Base-by-base conservation (phyloP, 2,329 filamentous ascomycete genomes). In the Incumbomyces lentus region DNA sequence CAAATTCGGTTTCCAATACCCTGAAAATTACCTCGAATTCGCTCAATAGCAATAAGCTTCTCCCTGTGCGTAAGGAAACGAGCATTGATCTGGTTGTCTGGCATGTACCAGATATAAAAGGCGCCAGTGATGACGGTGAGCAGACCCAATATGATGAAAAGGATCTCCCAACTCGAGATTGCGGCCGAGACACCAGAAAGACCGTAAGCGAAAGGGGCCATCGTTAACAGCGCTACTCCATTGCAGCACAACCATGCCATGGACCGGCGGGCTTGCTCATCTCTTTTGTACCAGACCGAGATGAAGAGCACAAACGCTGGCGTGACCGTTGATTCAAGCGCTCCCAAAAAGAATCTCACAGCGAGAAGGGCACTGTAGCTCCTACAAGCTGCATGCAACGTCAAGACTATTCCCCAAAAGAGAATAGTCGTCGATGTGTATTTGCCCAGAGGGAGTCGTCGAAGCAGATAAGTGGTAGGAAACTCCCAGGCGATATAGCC, bases 81-180 rank as follows among this genome's bases (percentile, higher is more conserved):
- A 2, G 70, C 70, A 0, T 62, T 70, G 0, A 64, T 63, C 0
- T 70, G 70, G 3, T 65, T 57, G 46, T 74, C 69, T 0, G 71
- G 70, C 78, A 81, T 16, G 78, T 59, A 54, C 17, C 50, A 52
- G 7, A 50, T 36, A 12, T 58, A 44, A 10, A 55, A 16, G 3
- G 60, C 37, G 19, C 50, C 57, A 42, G 53, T 59, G 8, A 47
- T 55, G 6, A 57, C 43, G 3, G 62, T 64, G 14, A 62, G 50
- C 8, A 55, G 49, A 2, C 62, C 63, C 13, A 64, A 49, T 47
- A 65, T 63, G 2, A 65, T 61, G 57, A 84, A 84, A 42, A 83
- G 77, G 52, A 79, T 82, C 55, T 75, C 76, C 79, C 79, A 84
- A 0, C 71, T 73, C 0, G 71, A 66, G 17, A 83, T 66, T 1